Percentiles rank a stretch among this genome's conserved stretches.
Evolutionary conservation across 108 stramenopile genomes (phyloP).

Genomic region (Pseudonitzschia pungens): DNA sequence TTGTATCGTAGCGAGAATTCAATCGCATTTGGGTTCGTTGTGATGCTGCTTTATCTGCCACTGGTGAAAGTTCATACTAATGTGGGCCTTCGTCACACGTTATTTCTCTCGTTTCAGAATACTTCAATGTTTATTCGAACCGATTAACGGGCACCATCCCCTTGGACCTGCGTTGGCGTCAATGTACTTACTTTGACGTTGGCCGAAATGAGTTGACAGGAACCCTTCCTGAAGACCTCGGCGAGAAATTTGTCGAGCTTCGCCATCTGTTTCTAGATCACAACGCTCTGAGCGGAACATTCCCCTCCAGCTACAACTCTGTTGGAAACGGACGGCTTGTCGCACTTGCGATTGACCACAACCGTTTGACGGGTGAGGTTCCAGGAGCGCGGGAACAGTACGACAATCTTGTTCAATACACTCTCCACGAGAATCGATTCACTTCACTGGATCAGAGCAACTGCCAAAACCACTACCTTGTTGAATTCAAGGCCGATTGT

Average conservation of each 20-base stretch:
- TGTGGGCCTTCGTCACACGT: background rate
- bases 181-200: constrained; percentile 43
- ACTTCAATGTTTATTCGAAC: constrained; percentile 39
- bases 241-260: constrained; percentile 22
- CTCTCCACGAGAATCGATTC: constrained; percentile 42
- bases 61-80: background rate
- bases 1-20: too few relatives aligned
- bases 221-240: constrained; percentile 35
- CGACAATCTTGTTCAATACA: constrained; percentile 28
- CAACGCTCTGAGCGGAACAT: constrained; percentile 44
- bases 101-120: constrained; percentile 20
- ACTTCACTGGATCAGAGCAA: constrained; percentile 18
- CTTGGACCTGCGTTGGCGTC: constrained; percentile 18
- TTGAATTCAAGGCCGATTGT: constrained; percentile 51
- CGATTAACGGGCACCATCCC: constrained; percentile 44
- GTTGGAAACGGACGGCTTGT: constrained; percentile 48
- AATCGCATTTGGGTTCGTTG: too few relatives aligned
- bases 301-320: constrained; percentile 33
- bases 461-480: constrained; percentile 30
- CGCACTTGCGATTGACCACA: constrained; percentile 35
- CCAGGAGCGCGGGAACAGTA: constrained; percentile 30
- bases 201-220: constrained; percentile 44
- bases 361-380: constrained; percentile 41
- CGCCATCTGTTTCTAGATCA: constrained; percentile 48
- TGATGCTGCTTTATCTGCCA: too few relatives aligned